Evolutionary conservation across 139 green algal species (phyloP).

Genomic region (Coccomyxa sp.): DNA sequence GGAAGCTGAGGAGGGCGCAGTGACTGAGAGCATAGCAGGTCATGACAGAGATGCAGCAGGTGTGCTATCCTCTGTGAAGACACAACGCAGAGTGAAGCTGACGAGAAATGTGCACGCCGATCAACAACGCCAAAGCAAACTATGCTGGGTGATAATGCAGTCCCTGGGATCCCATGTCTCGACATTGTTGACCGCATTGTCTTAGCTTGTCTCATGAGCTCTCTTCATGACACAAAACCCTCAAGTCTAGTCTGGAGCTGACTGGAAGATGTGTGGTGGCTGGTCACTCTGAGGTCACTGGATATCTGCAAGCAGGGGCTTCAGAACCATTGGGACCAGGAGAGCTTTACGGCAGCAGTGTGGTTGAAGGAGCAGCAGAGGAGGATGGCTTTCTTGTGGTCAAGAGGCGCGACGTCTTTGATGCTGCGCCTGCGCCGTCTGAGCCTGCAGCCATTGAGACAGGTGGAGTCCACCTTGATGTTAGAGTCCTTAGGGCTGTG

Average conservation of each 20-base stretch:
- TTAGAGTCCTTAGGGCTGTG: neutral
- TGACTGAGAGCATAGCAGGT: too few species aligned
- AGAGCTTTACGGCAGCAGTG: neutral
- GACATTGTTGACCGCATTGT: neutral
- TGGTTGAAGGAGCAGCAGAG: conserved; percentile 1
- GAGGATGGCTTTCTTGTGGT: conserved; percentile 46
- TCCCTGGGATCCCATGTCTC: too few species aligned
- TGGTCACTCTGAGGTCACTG: neutral
- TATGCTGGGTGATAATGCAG: too few species aligned
- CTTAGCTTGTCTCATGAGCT: neutral
- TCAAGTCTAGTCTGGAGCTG: conserved; percentile 1
- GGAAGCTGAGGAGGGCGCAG: too few species aligned
- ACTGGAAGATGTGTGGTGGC: neutral
- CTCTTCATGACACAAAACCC: neutral
- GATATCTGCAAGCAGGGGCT: neutral
- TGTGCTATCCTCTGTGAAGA: too few species aligned
- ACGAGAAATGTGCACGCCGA: too few species aligned
- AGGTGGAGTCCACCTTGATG: neutral
- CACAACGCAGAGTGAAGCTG: too few species aligned
- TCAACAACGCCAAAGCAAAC: too few species aligned
- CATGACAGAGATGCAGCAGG: too few species aligned
- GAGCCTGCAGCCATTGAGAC: neutral
- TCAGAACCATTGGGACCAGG: neutral
- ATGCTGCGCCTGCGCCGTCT: neutral
- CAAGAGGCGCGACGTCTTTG: conserved; percentile 23